Evolutionary conservation across 1,284 basidiomycete genomes (phyloP), one percentile per base, ranked within the genome.

Genomic region (Schizophyllum amplum): DNA sequence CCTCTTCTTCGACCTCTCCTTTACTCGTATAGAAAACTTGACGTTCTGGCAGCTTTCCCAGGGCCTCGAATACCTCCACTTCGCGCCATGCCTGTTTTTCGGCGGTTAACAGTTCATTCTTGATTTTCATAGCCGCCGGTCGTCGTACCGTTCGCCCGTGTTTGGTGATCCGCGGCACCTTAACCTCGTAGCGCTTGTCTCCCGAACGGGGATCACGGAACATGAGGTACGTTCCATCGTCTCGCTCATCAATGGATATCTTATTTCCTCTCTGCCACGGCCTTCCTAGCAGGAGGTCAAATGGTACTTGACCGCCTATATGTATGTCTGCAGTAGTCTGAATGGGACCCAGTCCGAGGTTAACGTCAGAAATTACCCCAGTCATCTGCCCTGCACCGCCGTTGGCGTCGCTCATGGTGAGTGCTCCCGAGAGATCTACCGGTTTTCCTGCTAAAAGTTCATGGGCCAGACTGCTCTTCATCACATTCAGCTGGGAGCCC

Each of bases 191-290:
- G 4, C 56, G 53, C 50, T 13, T 24, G n/a, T 1, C 47, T 26
- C 0, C 53, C 46, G 2, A 23, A 15, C 11, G 17, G 4, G 42
- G 48, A 24, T 62, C 61, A 33, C 59, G 54, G 53, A 67, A 65
- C 1, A 65, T 53, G 0, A 68, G 47, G 52, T 67, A 69, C 1
- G 66, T 68, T 33, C 27, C 27, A 5, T 33, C 27, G 13, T 33
- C 27, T 13, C 61, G 54, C 58, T 69, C 67, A 47, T 68, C 62
- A 33, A 68, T 69, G 3, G 57, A 59, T 1, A 69, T 66, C 24
- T 57, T 46, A 48, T 69, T 68, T 6, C 58, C 63, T 9, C 59
- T 11, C 54, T 68, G 67, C 68, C 67, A 68, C 2, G 66, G 67
- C 2, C 67, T 21, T 51, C 67, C 67, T 4, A 68, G 60, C 0